Evolutionary conservation across 805 yeast species (phyloP).

Genomic region (Cyberlindnera amylophila): DNA sequence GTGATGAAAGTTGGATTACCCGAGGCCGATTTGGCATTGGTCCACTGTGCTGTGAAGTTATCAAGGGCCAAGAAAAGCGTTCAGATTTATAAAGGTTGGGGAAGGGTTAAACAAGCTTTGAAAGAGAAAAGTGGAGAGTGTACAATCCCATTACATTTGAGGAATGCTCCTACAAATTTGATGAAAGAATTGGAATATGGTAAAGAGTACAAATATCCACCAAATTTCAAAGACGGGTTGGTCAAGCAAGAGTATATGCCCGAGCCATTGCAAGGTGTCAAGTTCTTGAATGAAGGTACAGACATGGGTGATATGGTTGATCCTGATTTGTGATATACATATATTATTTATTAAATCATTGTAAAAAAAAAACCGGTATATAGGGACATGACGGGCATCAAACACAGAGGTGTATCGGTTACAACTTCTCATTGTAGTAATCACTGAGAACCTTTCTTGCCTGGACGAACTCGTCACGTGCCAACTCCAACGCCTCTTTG

Average conservation of each 20-base stretch:
- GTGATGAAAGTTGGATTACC: constrained; percentile 92
- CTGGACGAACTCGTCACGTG: constrained; percentile 45
- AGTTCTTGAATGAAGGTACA: constrained; percentile 46
- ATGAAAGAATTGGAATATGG: constrained; percentile 90
- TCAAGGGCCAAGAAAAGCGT: constrained; percentile 86
- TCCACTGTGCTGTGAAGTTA: constrained; percentile 88
- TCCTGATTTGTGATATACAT: constrained; percentile 32
- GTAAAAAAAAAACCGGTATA: too few relatives aligned
- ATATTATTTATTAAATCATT: constrained; percentile 1
- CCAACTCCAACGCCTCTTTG: constrained; percentile 49
- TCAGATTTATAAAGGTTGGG: constrained; percentile 78
- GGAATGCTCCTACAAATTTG: constrained; percentile 91
- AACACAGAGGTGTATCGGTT: constrained; percentile 2
- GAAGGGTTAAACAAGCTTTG: constrained; percentile 56
- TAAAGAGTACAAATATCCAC: constrained; percentile 84
- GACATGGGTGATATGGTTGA: constrained; percentile 52
- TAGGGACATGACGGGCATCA: constrained; percentile 6
- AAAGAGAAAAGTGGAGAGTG: constrained; percentile 50
- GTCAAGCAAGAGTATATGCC: constrained; percentile 80
- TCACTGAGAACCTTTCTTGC: constrained; percentile 49
- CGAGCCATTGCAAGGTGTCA: constrained; percentile 42
- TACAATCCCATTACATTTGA: constrained; percentile 68
- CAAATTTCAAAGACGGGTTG: constrained; percentile 66
- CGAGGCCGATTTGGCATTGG: constrained; percentile 84
- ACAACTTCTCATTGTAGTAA: constrained; percentile 41